Conservation (phyloP, 1,139 yeast species). For the Kazachstania sp. region DNA sequence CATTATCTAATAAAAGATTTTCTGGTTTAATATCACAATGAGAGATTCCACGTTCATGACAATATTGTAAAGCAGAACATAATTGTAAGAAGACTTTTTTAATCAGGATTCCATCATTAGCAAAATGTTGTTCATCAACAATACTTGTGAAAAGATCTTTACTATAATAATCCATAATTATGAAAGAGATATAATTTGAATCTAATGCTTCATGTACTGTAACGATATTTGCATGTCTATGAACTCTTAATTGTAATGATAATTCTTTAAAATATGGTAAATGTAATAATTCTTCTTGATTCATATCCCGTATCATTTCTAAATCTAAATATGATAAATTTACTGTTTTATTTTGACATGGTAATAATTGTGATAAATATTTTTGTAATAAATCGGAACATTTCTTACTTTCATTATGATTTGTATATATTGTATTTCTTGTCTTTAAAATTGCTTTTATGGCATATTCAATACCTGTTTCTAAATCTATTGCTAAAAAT, state of each 20-base stretch:
- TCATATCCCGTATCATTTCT: slow-evolving; percentile 20
- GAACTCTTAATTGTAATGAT: slow-evolving; percentile 66
- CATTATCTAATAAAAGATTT: slow-evolving; percentile 61
- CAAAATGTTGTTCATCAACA: slow-evolving; percentile 48
- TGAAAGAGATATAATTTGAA: slow-evolving; percentile 47
- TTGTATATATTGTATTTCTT: slow-evolving; percentile 6
- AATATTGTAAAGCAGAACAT: slow-evolving; percentile 61
- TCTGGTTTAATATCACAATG: slow-evolving; percentile 94
- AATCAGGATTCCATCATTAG: slow-evolving; percentile 36
- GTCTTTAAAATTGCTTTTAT: slow-evolving; percentile 62
- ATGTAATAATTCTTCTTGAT: slow-evolving; percentile 17
- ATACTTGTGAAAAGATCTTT: slow-evolving; percentile 77
- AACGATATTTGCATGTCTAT: slow-evolving; percentile 66
- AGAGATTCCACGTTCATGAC: slow-evolving; percentile 59
- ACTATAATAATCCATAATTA: slow-evolving; percentile 76
- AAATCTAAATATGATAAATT: slow-evolving; percentile 22
- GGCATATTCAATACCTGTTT: slow-evolving; percentile 49
- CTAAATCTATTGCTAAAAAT: slow-evolving; percentile 56
- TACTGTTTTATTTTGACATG: slow-evolving; percentile 19
- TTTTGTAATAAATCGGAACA: slow-evolving; percentile 14
- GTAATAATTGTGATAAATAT: slow-evolving; percentile 25
- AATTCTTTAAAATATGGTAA: slow-evolving; percentile 46
- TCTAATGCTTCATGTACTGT: slow-evolving; percentile 65
- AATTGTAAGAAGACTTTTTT: slow-evolving; percentile 70
- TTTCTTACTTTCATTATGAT: slow-evolving; percentile 3